Conservation (phyloP, 164 flowering plant genomes). For the Pachysandra terminalis region DNA sequence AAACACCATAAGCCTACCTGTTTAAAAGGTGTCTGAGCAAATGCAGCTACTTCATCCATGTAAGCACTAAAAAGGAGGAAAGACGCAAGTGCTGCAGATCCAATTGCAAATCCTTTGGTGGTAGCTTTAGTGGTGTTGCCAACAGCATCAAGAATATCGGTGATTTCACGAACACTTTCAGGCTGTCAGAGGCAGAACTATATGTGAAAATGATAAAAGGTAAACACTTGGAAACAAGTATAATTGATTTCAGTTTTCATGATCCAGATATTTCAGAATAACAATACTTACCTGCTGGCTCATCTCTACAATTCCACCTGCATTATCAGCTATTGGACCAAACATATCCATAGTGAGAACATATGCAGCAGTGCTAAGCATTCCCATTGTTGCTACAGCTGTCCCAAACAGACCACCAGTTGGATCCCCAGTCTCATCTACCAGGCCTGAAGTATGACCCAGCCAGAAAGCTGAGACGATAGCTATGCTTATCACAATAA, state of each 20-base stretch:
- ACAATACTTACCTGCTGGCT: slow-evolving; percentile 82
- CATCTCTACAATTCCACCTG: slow-evolving; percentile 99
- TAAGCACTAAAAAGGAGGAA: slow-evolving; percentile 98
- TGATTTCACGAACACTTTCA: slow-evolving; percentile 95
- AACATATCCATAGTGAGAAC: slow-evolving; percentile 99
- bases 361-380: slow-evolving; percentile 99
- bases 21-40: slow-evolving; percentile 68
- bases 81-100: slow-evolving; percentile 98
- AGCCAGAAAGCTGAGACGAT: slow-evolving; percentile 92
- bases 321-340: slow-evolving; percentile 99
- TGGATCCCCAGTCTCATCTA: slow-evolving; percentile 86
- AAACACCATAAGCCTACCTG: slow-evolving; percentile 40
- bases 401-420: slow-evolving; percentile 98
- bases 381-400: slow-evolving; percentile 99
- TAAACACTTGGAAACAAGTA: neutral
- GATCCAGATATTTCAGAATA: slow-evolving; percentile 1
- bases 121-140: slow-evolving; percentile 99
- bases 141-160: slow-evolving; percentile 97
- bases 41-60: slow-evolving; percentile 96
- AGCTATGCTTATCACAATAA: slow-evolving; percentile 81
- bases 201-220: neutral
- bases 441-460: slow-evolving; percentile 90
- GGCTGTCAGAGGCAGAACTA: slow-evolving; percentile 49
- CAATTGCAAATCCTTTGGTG: slow-evolving; percentile 98
- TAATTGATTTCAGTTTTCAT: neutral